Conservation (phyloP, 257 asterid genomes). For the Cruciata laevipes region DNA sequence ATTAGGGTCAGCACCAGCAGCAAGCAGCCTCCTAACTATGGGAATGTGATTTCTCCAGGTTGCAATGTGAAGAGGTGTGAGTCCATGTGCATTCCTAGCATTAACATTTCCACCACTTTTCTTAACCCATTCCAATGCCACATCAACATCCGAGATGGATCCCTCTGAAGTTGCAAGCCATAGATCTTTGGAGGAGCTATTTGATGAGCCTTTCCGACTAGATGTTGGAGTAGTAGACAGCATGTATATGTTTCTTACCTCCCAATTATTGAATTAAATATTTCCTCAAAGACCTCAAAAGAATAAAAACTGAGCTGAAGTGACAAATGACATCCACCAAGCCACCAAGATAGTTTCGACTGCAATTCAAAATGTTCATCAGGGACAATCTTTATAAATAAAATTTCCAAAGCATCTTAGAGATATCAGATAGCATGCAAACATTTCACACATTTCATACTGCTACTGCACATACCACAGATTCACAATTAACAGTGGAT, state of each 20-base stretch:
- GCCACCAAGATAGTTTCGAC: not conserved
- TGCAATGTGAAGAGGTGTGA: slow-evolving; percentile 87
- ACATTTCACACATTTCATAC: not conserved
- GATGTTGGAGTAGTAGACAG: slow-evolving; percentile 39
- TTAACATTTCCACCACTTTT: slow-evolving; percentile 76
- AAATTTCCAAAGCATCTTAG: not conserved
- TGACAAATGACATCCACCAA: no score
- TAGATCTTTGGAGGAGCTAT: slow-evolving; percentile 48
- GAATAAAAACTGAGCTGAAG: no score
- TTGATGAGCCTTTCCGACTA: slow-evolving; percentile 32
- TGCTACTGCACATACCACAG: not conserved
- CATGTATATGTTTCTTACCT: slow-evolving; percentile 54
- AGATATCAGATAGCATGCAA: not conserved
- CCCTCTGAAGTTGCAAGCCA: slow-evolving; percentile 72
- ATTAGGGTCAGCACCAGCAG: slow-evolving; percentile 98
- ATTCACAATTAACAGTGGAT: not conserved
- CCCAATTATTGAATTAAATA: slow-evolving; percentile 12
- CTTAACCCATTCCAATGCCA: slow-evolving; percentile 56
- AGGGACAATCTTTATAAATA: not conserved
- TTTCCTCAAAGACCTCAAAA: not conserved
- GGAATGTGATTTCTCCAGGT: slow-evolving; percentile 93
- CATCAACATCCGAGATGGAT: slow-evolving; percentile 62
- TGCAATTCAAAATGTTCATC: slow-evolving; percentile 11
- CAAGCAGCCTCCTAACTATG: slow-evolving; percentile 78
- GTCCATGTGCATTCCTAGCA: slow-evolving; percentile 68